phyloP scores from a whole-genome alignment of 495 filamentous ascomycete genomes.

The Penicillium fimorum region DNA sequence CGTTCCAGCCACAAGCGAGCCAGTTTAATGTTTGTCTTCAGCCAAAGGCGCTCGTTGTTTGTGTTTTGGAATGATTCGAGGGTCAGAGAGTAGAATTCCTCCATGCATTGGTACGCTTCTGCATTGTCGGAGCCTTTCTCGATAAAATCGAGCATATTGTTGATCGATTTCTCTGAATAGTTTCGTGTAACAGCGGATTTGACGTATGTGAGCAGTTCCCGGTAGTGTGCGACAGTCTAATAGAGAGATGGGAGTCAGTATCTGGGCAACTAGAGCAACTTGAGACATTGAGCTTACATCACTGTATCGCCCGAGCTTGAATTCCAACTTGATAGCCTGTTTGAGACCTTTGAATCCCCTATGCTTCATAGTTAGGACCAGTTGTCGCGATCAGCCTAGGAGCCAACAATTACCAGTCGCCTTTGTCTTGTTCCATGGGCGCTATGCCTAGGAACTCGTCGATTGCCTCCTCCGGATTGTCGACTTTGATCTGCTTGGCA shows the following conservation, averaged over 20 bases:
- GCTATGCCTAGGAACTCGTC: constrained; percentile 88
- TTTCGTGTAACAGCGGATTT: constrained; percentile 96
- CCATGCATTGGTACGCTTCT: constrained; percentile 80
- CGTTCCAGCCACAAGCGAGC: constrained; percentile 86
- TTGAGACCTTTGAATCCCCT: constrained; percentile 97
- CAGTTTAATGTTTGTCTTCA: constrained; percentile 98
- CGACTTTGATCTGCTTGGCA: constrained; percentile 91
- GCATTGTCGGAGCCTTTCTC: constrained; percentile 87
- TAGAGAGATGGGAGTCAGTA: constrained; percentile 12
- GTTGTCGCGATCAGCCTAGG: background rate
- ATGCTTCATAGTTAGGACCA: constrained; percentile 17
- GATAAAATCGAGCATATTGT: constrained; percentile 98
- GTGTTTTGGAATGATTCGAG: constrained; percentile 93
- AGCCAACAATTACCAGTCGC: constrained; percentile 67
- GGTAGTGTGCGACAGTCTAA: constrained; percentile 95
- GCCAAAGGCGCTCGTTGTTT: constrained; percentile 95
- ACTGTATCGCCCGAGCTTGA: constrained; percentile 79
- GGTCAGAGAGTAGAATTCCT: constrained; percentile 92
- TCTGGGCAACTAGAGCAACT: background rate
- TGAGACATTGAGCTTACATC: constrained; percentile 55
- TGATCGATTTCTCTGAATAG: constrained; percentile 98
- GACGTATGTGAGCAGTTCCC: constrained; percentile 94
- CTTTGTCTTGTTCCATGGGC: constrained; percentile 81
- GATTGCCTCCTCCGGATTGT: constrained; percentile 83
- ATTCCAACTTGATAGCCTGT: constrained; percentile 96